Evolutionary conservation across 169 alveolate genomes (phyloP), one percentile per base, ranked within the genome.

Genomic region (Cryptosporidium viatorum): DNA sequence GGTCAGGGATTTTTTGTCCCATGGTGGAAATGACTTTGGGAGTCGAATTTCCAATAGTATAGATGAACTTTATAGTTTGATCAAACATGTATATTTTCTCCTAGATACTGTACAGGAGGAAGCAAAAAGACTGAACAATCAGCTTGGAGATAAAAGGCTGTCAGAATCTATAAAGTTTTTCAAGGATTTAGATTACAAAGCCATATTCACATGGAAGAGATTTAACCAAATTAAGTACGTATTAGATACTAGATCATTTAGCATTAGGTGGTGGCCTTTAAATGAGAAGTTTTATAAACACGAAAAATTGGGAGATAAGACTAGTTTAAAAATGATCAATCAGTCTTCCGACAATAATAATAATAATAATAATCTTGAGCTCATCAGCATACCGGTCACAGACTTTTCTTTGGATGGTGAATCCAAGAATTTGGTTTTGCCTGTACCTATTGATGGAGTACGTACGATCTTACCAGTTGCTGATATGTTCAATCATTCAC

Each of bases 401-500:
- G 89, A 80, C 35, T 80, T 80, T 80, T 65, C 71, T n/a, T 14
- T 29, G 31, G 14, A 26, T 21, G 23, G 50, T 10, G 75, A 60
- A 8, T 23, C 39, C 18, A 67, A 23, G n/a, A 29, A 48, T 62
- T 48, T 80, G 16, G 3, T 65, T 12, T 29, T 80, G 3, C 89
- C 89, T 2, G 75, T 80, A 26, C 89, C 89, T 23, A 65, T 67
- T 18, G 80, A 65, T 29, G 50, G 75, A 31, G 29, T 80, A 37
- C 89, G 89, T 23, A 62, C 80, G 18, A 80, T 80, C 14, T 23
- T 80, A 5, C 89, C 89, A 5, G 43, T 80, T 31, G 89, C 89
- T 29, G 89, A 80, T 45, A 80, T 80, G 89, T 80, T 80, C 29
- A 80, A 80, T 43, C 89, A 80, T 23, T 65, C 73, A 2, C 75